Conservation (phyloP, 2,329 filamentous ascomycete genomes). For the Ophiostoma triangulosporum region DNA sequence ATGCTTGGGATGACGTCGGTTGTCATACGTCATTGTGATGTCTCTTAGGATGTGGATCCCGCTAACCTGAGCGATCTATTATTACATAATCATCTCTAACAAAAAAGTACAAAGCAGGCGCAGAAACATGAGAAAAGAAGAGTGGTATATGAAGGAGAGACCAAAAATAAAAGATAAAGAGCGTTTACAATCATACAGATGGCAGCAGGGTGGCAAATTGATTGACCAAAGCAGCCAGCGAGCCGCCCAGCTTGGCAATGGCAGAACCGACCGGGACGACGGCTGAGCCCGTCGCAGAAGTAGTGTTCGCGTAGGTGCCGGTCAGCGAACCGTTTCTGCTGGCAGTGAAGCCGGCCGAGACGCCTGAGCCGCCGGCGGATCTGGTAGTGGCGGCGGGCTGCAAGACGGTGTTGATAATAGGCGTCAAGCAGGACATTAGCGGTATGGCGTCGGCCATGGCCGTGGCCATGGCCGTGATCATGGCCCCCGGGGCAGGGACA, state of each 20-base stretch:
- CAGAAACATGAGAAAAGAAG: too few relatives aligned
- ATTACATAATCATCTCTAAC: too few relatives aligned
- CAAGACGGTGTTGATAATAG: constrained; percentile 33
- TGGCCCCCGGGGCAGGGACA: neutral
- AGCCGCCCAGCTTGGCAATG: constrained; percentile 1
- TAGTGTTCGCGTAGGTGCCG: constrained; percentile 1
- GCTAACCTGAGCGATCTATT: too few relatives aligned
- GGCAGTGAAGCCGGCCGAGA: neutral
- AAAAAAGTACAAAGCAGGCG: too few relatives aligned
- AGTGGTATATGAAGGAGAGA: too few relatives aligned
- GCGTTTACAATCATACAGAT: constrained; percentile 6
- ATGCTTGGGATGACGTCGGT: neutral
- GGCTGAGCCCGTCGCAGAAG: neutral
- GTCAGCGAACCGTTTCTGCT: neutral
- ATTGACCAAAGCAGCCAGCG: constrained; percentile 1
- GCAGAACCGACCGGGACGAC: constrained; percentile 7
- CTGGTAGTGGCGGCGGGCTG: constrained; percentile 5
- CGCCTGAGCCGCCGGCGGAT: neutral
- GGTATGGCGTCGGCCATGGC: constrained; percentile 12
- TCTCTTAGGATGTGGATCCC: neutral
- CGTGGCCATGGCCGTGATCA: constrained; percentile 2
- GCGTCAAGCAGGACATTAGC: constrained; percentile 15
- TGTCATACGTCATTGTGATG: neutral
- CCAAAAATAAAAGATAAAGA: too few relatives aligned
- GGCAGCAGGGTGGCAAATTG: constrained; percentile 1